Conservation (phyloP, 345 rosid genomes). For the Reutealis trisperma region DNA sequence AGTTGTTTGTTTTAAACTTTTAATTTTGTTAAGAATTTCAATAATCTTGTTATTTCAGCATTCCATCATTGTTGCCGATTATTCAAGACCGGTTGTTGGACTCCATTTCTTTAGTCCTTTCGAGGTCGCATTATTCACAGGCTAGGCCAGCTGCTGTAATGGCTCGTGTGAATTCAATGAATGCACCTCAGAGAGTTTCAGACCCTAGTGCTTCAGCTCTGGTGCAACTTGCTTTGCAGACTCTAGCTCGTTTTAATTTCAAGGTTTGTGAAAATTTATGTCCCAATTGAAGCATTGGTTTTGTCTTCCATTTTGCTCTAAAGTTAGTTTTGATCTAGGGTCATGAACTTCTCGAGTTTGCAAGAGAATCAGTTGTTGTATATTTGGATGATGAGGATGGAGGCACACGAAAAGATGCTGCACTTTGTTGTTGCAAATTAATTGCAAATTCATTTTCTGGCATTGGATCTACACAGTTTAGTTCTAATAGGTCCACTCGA, state of each 20-base stretch:
- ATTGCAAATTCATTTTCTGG: slow-evolving; percentile 81
- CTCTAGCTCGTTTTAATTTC: slow-evolving; percentile 90
- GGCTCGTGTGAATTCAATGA: slow-evolving; percentile 58
- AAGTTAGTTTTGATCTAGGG: slow-evolving; percentile 36
- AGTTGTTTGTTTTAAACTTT: background rate
- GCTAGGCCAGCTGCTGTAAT: slow-evolving; percentile 56
- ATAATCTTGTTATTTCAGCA: slow-evolving; percentile 52
- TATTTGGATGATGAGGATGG: slow-evolving; percentile 97
- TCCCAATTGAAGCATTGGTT: slow-evolving; percentile 5
- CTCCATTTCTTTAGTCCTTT: slow-evolving; percentile 80
- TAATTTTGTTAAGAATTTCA: background rate
- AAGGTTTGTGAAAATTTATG: slow-evolving; percentile 49
- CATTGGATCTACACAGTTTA: slow-evolving; percentile 47
- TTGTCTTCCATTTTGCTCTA: slow-evolving; percentile 18
- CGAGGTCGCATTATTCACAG: slow-evolving; percentile 70
- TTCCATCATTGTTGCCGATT: slow-evolving; percentile 80
- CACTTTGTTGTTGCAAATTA: slow-evolving; percentile 87
- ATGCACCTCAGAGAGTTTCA: slow-evolving; percentile 56
- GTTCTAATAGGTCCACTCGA: slow-evolving; percentile 71
- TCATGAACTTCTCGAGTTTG: slow-evolving; percentile 84
- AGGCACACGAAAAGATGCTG: slow-evolving; percentile 84
- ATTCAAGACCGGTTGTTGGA: slow-evolving; percentile 86
- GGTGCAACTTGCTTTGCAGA: slow-evolving; percentile 96
- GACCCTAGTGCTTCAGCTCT: slow-evolving; percentile 69
- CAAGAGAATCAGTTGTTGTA: slow-evolving; percentile 78